Evolutionary conservation across 805 yeast species (phyloP).

Genomic region (Suhomyces sp.): DNA sequence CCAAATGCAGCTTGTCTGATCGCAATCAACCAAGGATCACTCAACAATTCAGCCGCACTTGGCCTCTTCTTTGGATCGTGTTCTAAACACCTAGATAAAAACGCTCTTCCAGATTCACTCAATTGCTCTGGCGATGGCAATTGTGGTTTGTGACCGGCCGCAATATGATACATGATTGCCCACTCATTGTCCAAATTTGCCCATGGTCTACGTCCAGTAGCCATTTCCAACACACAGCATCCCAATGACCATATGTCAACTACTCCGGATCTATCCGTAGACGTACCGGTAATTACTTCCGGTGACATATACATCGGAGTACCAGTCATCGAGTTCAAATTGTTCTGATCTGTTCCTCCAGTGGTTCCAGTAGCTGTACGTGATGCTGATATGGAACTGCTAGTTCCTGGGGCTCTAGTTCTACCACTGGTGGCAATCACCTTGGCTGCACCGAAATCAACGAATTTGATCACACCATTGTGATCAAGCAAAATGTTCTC

Average conservation of each 20-base stretch:
- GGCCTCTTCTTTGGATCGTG: slow-evolving; percentile 80
- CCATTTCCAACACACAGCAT: slow-evolving; percentile 94
- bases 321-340: slow-evolving; percentile 65
- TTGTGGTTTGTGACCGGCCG: slow-evolving; percentile 89
- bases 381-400: not conserved
- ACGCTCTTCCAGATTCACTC: slow-evolving; percentile 67
- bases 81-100: slow-evolving; percentile 73
- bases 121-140: slow-evolving; percentile 79
- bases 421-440: slow-evolving; percentile 67
- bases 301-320: slow-evolving; percentile 99
- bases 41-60: slow-evolving; percentile 78
- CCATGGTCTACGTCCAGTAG: slow-evolving; percentile 97
- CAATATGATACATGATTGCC: slow-evolving; percentile 98
- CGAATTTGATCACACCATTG: slow-evolving; percentile 90
- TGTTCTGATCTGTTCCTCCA: slow-evolving; percentile 14
- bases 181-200: slow-evolving; percentile 93
- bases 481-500: slow-evolving; percentile 89
- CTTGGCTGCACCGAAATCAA: slow-evolving; percentile 97
- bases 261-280: slow-evolving; percentile 59
- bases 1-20: slow-evolving; percentile 71
- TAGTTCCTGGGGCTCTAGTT: slow-evolving; percentile 25
- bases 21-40: slow-evolving; percentile 86
- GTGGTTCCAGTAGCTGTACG: slow-evolving; percentile 1
- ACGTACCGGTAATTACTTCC: slow-evolving; percentile 82
- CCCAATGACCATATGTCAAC: slow-evolving; percentile 96